phyloP scores from a whole-genome alignment of 2,329 filamentous ascomycete species.

The Teratosphaeriaceae sp. region DNA sequence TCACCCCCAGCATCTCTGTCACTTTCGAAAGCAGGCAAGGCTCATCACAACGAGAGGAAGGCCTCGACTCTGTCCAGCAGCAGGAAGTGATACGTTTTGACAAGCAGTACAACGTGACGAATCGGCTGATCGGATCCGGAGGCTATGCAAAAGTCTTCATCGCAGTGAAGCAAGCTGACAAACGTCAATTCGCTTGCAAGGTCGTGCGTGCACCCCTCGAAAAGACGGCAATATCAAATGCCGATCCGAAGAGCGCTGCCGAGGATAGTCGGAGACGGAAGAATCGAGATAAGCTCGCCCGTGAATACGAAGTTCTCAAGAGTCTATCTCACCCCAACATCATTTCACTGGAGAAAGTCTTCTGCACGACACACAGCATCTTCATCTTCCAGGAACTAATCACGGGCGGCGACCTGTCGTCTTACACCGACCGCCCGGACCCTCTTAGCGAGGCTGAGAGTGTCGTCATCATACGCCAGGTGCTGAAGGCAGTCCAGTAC shows the following conservation, averaged over 20 bases:
- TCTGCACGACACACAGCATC: slow-evolving; percentile 46
- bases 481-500: slow-evolving; percentile 53
- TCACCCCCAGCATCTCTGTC: slow-evolving; percentile 27
- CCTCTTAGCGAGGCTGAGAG: slow-evolving; percentile 44
- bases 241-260: not conserved
- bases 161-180: slow-evolving; percentile 45
- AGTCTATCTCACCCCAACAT: slow-evolving; percentile 55
- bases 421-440: slow-evolving; percentile 48
- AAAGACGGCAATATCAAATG: not conserved
- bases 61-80: not conserved
- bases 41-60: too few species aligned
- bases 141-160: slow-evolving; percentile 49
- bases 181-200: slow-evolving; percentile 63
- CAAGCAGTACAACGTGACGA: slow-evolving; percentile 43
- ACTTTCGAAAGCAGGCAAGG: slow-evolving; percentile 17
- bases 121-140: slow-evolving; percentile 49
- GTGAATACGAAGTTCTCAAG: slow-evolving; percentile 45
- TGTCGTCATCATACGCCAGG: slow-evolving; percentile 49
- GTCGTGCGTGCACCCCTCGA: slow-evolving; percentile 47
- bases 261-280: slow-evolving; percentile 3
- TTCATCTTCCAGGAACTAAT: slow-evolving; percentile 58
- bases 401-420: slow-evolving; percentile 55
- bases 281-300: slow-evolving; percentile 9
- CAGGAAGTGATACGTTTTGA: slow-evolving; percentile 33
- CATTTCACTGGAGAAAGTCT: slow-evolving; percentile 50